Evolutionary conservation across 1,284 basidiomycete genomes (phyloP), one percentile per base, ranked within the genome.

Genomic region (Ustilago nuda): DNA sequence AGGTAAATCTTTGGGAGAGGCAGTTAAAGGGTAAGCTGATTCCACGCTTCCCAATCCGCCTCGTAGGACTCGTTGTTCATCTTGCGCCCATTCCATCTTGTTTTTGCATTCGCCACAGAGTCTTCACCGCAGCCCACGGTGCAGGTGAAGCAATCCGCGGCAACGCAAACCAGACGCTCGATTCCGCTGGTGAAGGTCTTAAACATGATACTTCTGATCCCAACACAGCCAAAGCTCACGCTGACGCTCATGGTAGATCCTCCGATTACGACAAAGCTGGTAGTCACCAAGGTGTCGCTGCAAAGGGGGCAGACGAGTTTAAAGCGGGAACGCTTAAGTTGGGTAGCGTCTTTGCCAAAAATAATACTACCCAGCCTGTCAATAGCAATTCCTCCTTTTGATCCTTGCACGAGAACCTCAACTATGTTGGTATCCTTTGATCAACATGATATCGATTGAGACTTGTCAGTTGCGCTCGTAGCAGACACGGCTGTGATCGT

Each of bases 141-240:
- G 75, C 67, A 33, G 78, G 78, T 61, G 79, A 82, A 57, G 27
- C 71, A 35, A 76, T 82, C 51, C 72, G 81, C 1, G 81, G 81
- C 17, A 79, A 69, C 61, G 64, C 81, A 66, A 82, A 82, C 61
- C 52, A 72, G 37, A 52, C 52, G 35, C 51, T 78, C 35, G 81
- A 82, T 37, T 57, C 59, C 2, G 69, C 74, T 1, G 80, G 80
- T 41, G 80, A 82, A 43, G 80, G 78, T 9, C 61, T 79, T 23
- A 30, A 60, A 8, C 37, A 61, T 3, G 54, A 55, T 23, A 53
- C 43, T 50, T 33, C 50, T n/a, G 13, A 45, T 36, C 15, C 60
- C n/a, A 8, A 56, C 39, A 32, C 13, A 35, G 17, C 58, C 2
- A 45, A 46, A 30, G 43, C 50, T 2, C 33, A 17, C 37, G 50